Percentiles rank a stretch among this genome's conserved stretches.
These are phyloP conservation scores for Fusarium tricinctum DNA, from an alignment of 2,329 filamentous ascomycete species.

Conservation along the genomic window DNA sequence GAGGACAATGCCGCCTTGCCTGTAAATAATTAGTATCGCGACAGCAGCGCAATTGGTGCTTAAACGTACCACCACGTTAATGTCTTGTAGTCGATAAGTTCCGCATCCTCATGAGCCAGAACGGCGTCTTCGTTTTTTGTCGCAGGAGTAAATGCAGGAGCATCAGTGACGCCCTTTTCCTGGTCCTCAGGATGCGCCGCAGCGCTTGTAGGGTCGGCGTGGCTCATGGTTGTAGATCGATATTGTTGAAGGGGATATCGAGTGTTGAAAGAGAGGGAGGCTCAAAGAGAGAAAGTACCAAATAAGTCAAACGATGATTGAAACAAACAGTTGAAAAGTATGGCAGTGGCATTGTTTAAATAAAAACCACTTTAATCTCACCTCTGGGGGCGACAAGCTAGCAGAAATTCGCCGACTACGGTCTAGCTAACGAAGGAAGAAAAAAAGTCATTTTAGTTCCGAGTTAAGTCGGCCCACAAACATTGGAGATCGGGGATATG, in stretches of 20 bases:
- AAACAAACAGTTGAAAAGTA: not conserved
- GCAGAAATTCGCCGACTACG: constrained; percentile 15
- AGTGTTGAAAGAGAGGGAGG: constrained; percentile 1
- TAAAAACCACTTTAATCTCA: not conserved
- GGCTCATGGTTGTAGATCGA: constrained; percentile 8
- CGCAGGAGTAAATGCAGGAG: not conserved
- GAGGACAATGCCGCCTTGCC: constrained; percentile 61
- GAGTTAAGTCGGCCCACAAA: constrained; percentile 36
- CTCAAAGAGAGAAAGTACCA: not conserved
- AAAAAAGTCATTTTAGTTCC: not conserved
- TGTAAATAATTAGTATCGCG: constrained; percentile 27
- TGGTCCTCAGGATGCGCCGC: constrained; percentile 9
- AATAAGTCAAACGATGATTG: constrained; percentile 1
- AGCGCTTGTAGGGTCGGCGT: constrained; percentile 2
- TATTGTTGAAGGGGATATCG: not conserved
- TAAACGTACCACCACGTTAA: constrained; percentile 56
- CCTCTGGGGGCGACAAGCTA: constrained; percentile 14
- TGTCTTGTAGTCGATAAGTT: constrained; percentile 56
- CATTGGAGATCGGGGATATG: constrained; percentile 4
- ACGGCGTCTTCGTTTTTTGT: not conserved
- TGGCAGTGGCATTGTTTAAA: constrained; percentile 4
- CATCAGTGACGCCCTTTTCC: constrained; percentile 20
- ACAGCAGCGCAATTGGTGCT: rapidly evolving
- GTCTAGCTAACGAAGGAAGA: constrained; percentile 11
- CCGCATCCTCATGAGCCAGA: constrained; percentile 33